Evolutionary conservation across 2,329 filamentous ascomycete species (phyloP).

Genomic region (Nannizzia gypsea): DNA sequence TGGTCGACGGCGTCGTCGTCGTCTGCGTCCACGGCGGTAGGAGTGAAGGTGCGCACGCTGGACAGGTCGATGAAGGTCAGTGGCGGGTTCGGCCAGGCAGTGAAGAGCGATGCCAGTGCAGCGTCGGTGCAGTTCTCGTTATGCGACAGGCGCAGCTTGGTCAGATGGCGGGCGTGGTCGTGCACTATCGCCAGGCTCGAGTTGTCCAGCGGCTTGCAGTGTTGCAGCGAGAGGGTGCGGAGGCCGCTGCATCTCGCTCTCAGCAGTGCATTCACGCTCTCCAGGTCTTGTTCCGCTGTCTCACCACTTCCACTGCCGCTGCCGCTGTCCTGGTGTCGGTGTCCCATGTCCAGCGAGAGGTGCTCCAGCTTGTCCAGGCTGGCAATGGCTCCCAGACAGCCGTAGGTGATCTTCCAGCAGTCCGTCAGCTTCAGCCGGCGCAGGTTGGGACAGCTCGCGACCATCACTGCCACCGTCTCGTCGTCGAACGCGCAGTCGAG

Average conservation of each 20-base stretch:
- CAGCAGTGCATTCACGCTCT: background rate
- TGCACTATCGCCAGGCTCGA: slow-evolving; percentile 59
- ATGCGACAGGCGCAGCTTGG: slow-evolving; percentile 70
- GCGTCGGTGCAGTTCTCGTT: slow-evolving; percentile 65
- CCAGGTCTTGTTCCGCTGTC: background rate
- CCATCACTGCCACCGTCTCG: slow-evolving; percentile 51
- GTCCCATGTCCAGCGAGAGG: slow-evolving; percentile 58
- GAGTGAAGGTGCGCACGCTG: slow-evolving; percentile 63
- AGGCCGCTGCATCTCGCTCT: slow-evolving; percentile 34
- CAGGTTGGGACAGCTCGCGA: slow-evolving; percentile 54
- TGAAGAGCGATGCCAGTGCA: slow-evolving; percentile 62
- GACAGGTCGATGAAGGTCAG: slow-evolving; percentile 62
- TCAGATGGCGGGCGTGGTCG: slow-evolving; percentile 52
- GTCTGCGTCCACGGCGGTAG: slow-evolving; percentile 46
- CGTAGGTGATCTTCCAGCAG: slow-evolving; percentile 60
- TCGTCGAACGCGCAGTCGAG: slow-evolving; percentile 74
- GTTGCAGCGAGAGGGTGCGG: slow-evolving; percentile 65
- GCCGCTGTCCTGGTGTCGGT: slow-evolving; percentile 23
- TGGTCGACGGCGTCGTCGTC: slow-evolving; percentile 20
- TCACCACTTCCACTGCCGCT: too few relatives aligned
- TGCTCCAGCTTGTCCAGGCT: slow-evolving; percentile 55
- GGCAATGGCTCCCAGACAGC: slow-evolving; percentile 54
- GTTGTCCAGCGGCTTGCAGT: slow-evolving; percentile 56
- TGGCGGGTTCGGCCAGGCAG: slow-evolving; percentile 58
- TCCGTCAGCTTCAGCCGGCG: slow-evolving; percentile 66